Base-by-base conservation (phyloP, 345 rosid species). In the Streptanthus diversifolius region DNA sequence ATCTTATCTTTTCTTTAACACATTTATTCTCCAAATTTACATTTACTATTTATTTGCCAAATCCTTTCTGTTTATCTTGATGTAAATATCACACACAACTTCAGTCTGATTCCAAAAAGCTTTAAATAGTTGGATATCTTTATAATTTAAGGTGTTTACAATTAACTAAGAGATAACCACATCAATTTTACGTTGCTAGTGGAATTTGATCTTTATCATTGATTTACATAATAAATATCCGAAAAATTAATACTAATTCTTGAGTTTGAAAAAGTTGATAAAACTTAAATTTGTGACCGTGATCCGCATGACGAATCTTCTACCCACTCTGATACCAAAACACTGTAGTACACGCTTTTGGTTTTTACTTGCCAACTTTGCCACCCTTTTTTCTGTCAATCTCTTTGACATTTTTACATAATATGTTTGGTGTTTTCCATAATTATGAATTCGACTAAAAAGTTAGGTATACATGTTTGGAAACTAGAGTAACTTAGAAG, bases 401-500 rank as follows among this genome's bases (percentile, higher is more conserved):
- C 12, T 41, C 29, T 5, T 70, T 49, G 22, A 54, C 36, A 52
- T 52, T 54, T 22, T 22, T 30, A 8, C 8, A 51, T 22, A 10
- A 14, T 39, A 3, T 22, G 7, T 63, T 72, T n/a, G 56, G 70
- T 72, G 25, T 11, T 53, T 63, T 15, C 25, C 19, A 72, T 25
- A 54, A 64, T 32, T 44, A 27, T 61, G 35, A 25, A 41, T 41
- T 8, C 10, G 24, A n/a, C n/a, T n/a, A n/a, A n/a, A n/a, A 37
- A 63, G 49, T 24, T 40, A 13, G 66, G 36, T 27, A 25, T 43
- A 48, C 32, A 32, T 49, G 70, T 51, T 24, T 51, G 71, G 48
- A 49, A 52, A 51, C 8, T 5, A 75, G 69, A 68, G 74, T 75
- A 68, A 19, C 79, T 75, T 75, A 9, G 4, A 75, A 75, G 74